phyloP scores from a whole-genome alignment of 2,329 filamentous ascomycete genomes.

The Davidsoniella eucalypti region DNA sequence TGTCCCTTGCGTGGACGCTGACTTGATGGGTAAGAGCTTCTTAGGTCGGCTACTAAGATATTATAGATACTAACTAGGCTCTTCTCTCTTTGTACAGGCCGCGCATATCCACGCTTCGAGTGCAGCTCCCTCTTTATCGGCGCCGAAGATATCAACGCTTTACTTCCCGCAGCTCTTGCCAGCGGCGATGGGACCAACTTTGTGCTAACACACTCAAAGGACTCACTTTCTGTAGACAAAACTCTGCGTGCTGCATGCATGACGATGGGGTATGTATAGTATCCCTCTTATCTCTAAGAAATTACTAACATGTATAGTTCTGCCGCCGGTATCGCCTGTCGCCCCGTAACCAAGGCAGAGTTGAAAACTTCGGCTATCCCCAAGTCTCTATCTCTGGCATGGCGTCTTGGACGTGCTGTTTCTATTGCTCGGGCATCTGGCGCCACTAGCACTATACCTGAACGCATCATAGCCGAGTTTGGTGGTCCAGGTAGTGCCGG shows the following conservation, averaged over 20 bases:
- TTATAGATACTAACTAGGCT: not conserved
- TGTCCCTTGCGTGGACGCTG: conserved; percentile 21
- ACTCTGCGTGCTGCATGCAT: conserved; percentile 12
- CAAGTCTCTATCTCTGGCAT: conserved; percentile 23
- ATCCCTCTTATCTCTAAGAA: not conserved
- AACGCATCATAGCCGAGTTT: conserved; percentile 23
- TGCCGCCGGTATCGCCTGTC: conserved; percentile 21
- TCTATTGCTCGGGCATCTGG: conserved; percentile 27
- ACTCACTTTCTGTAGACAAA: conserved; percentile 14
- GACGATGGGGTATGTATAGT: conserved; percentile 11
- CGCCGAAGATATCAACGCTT: conserved; percentile 17
- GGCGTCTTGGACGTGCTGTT: conserved; percentile 33
- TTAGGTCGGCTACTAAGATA: not conserved
- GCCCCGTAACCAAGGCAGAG: conserved; percentile 19
- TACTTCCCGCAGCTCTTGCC: conserved; percentile 16
- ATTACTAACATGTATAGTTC: conserved; percentile 17
- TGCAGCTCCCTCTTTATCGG: conserved; percentile 19
- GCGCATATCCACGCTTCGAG: conserved; percentile 18
- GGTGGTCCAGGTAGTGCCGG: conserved; percentile 18
- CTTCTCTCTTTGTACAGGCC: conserved; percentile 11
- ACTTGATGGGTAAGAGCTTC: conserved; percentile 21
- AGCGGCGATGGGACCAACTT: conserved; percentile 16
- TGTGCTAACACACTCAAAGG: conserved; percentile 10
- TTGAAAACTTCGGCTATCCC: conserved; percentile 21
- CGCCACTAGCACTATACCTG: conserved; percentile 24